These are phyloP conservation scores for Solanum sparsipilum DNA, from an alignment of 257 asterid species.

Conservation along the genomic window DNA sequence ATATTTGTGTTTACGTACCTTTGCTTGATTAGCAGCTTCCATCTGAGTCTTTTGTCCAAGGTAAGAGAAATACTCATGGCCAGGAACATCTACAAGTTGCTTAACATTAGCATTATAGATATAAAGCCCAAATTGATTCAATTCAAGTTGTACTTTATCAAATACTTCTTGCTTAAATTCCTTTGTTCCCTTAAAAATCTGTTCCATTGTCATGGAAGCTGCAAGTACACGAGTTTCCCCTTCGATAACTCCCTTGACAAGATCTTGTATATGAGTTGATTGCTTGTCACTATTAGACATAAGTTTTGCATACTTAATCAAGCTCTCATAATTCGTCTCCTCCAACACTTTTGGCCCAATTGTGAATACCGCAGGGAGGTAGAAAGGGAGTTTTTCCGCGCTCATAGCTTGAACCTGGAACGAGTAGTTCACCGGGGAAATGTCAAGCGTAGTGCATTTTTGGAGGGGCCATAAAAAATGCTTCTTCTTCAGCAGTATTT, in stretches of 20 bases:
- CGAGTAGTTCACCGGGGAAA: conserved; percentile 57
- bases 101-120: conserved; percentile 66
- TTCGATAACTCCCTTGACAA: conserved; percentile 59
- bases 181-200: conserved; percentile 46
- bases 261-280: conserved; percentile 41
- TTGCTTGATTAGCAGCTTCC: conserved; percentile 63
- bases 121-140: conserved; percentile 47
- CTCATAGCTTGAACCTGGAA: conserved; percentile 74
- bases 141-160: conserved; percentile 54
- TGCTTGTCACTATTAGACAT: conserved; percentile 41
- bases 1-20: not conserved
- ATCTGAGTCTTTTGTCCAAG: conserved; percentile 58
- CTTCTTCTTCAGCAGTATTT: not conserved
- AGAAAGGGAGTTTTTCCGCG: conserved; percentile 63
- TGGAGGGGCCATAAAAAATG: not conserved
- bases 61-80: conserved; percentile 64
- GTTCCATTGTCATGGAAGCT: conserved; percentile 70
- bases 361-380: conserved; percentile 68
- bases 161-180: conserved; percentile 50
- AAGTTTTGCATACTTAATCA: conserved; percentile 52
- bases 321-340: conserved; percentile 12
- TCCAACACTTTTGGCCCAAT: conserved; percentile 42
- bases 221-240: conserved; percentile 67
- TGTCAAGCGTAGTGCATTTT: conserved; percentile 22
- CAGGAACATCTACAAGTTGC: conserved; percentile 57